Base-by-base conservation (phyloP, 768 basidiomycete species). In the Serendipita vermifera region DNA sequence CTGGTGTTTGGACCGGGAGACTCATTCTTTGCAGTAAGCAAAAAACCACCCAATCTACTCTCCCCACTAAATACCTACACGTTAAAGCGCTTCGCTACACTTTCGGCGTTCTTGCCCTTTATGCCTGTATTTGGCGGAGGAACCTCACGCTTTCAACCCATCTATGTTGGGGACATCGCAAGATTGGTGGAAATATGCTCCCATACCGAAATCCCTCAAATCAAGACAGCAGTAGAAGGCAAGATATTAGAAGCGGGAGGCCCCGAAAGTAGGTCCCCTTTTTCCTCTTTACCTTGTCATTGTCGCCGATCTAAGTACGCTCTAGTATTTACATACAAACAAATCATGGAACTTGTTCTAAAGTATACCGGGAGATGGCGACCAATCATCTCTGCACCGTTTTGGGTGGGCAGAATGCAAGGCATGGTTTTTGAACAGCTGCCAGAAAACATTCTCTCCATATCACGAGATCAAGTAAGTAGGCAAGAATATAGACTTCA, bases 81-180 rank as follows among this genome's bases (percentile, higher is more conserved):
- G 17, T 24, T 31, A 13, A 59, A 85, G 83, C 72, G 80, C 38
- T 85, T 87, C 62, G 78, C 80, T 29, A 72, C 68, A 26, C 66
- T 87, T 27, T 76, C 82, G 0, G 72, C 70, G 51, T 71, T 77
- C 58, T 67, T 87, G 32, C 85, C 85, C 2, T 80, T 85, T 64
- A 66, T 87, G 26, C 85, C 85, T n/a, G 82, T 87, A 3, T 87
- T 85, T 62, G 81, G 77, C 6, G 81, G 81, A n/a, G 85, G 86
- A 1, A 66, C 60, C 7, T 70, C 82, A 4, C 72, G 69, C 24
- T 87, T 87, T 63, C 85, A 87, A 61, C 84, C 85, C 11, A 79
- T 86, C 9, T 86, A 79, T 62, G 83, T 79, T 1, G 81, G 76
- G 0, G 85, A 89, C 64, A 61, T 89, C 29, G 82, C 80, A 7